Base-by-base conservation (phyloP, 139 green algal species). In the Medakamo hakoo region DNA sequence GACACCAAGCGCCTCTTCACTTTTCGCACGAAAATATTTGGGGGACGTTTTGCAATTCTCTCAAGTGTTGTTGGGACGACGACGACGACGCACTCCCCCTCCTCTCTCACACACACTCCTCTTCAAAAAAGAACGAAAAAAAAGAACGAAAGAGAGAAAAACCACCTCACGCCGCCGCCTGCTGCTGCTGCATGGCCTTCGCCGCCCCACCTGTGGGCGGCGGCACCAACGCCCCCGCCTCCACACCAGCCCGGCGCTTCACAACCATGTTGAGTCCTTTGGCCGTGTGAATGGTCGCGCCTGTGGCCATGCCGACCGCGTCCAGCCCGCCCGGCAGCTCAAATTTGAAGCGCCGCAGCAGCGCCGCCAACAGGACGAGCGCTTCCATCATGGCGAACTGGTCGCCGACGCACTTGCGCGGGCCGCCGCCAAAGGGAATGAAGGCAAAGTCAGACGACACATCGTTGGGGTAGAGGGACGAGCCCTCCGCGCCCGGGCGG, bases 261-360 rank as follows among this genome's bases (percentile, higher is more conserved):
- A 83, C 68, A 0, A n/a, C 78, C 30, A 74, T 65, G 30, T 76
- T 74, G 52, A 98, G 68, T 3, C 93, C 93, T 48, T 93, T 88
- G 9, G 84, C 87, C 26, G 92, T 98, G 81, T 99, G 93, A 64
- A 99, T 97, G 28, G 92, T 99, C 30, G 93, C 93, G 1, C 93
- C 91, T 3, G 86, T 96, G 2, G 82, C 81, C 86, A 96, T 93
- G 19, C 85, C 82, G 58, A 95, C 66, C 67, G 71, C 48, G 49
- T 64, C 16, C 26, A 4, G 25, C n/a, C 59, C 23, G 16, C n/a
- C 40, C 48, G 59, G 56, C 30, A 71, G 28, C 19, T 61, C 27
- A 56, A 70, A 95, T 14, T 69, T 76, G 73, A 83, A 95, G 27
- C 80, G 79, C 40, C 84, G 71, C 30, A 95, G 65, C 57, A 96